phyloP scores from a whole-genome alignment of 768 basidiomycete genomes.

The Rhodocollybia butyracea region DNA sequence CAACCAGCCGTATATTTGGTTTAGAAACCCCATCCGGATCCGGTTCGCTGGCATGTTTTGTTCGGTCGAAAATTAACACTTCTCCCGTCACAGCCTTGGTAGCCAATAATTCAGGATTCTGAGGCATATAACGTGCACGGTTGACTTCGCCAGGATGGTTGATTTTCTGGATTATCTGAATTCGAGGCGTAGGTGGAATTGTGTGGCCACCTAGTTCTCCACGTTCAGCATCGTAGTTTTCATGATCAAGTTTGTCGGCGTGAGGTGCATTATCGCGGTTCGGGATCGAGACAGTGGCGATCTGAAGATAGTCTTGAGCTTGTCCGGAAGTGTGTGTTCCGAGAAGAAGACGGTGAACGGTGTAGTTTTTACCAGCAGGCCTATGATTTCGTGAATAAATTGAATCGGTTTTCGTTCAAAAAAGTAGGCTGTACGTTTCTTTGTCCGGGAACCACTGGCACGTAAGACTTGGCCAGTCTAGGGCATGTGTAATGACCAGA shows the following conservation, averaged over 20 bases:
- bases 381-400: slow-evolving; percentile 36
- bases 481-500: slow-evolving; percentile 92
- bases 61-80: slow-evolving; percentile 93
- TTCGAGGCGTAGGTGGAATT: slow-evolving; percentile 78
- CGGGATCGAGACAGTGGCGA: slow-evolving; percentile 91
- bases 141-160: slow-evolving; percentile 97
- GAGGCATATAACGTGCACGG: slow-evolving; percentile 97
- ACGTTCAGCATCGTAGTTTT: slow-evolving; percentile 86
- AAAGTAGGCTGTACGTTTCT: slow-evolving; percentile 57
- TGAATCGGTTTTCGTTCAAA: not conserved
- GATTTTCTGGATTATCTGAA: slow-evolving; percentile 90
- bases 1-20: slow-evolving; percentile 88
- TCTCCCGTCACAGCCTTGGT: slow-evolving; percentile 92
- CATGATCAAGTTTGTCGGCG: slow-evolving; percentile 74
- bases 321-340: slow-evolving; percentile 97
- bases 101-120: slow-evolving; percentile 95
- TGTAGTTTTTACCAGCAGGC: slow-evolving; percentile 90
- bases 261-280: slow-evolving; percentile 68
- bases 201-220: slow-evolving; percentile 94
- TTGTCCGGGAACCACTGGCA: slow-evolving; percentile 99
- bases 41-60: slow-evolving; percentile 94
- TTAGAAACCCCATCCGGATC: slow-evolving; percentile 79
- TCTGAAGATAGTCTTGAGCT: slow-evolving; percentile 92
- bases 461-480: slow-evolving; percentile 97
- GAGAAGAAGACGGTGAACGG: slow-evolving; percentile 88